Evolutionary conservation across 352 stramenopile species (phyloP).

Genomic region (Globisporangium spiculum): DNA sequence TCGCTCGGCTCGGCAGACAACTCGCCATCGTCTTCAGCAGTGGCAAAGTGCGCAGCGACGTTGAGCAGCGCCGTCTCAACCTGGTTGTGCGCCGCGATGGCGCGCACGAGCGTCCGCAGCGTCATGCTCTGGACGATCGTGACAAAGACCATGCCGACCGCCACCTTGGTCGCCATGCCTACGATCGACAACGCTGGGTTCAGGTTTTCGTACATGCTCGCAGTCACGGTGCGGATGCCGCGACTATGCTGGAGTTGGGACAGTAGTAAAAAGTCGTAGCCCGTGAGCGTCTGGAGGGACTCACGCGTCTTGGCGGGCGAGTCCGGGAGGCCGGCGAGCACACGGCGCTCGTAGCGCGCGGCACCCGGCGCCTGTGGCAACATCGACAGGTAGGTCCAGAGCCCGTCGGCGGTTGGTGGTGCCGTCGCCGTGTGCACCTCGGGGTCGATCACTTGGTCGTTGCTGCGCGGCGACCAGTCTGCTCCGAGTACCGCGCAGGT

Average conservation of each 20-base stretch:
- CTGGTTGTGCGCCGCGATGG: background rate
- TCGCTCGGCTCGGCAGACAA: background rate
- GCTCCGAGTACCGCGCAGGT: background rate
- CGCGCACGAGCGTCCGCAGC: background rate
- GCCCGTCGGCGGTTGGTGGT: background rate
- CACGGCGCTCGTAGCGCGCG: background rate
- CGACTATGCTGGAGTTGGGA: background rate
- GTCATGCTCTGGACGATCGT: background rate
- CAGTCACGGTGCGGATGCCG: background rate
- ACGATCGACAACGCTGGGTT: background rate
- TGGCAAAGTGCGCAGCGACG: background rate
- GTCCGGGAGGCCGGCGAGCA: background rate
- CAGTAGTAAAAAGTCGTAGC: background rate
- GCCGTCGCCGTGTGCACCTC: background rate
- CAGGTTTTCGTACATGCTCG: background rate
- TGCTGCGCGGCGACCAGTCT: background rate
- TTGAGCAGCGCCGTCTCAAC: background rate
- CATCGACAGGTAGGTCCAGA: background rate
- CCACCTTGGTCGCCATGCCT: background rate
- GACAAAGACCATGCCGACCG: background rate
- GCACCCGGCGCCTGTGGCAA: background rate
- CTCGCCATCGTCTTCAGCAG: background rate
- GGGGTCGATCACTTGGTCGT: background rate
- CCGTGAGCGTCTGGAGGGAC: background rate
- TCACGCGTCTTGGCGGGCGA: too few relatives aligned